Evolutionary conservation across 2,329 filamentous ascomycete genomes (phyloP).

Genomic region (Cadophora sp.): DNA sequence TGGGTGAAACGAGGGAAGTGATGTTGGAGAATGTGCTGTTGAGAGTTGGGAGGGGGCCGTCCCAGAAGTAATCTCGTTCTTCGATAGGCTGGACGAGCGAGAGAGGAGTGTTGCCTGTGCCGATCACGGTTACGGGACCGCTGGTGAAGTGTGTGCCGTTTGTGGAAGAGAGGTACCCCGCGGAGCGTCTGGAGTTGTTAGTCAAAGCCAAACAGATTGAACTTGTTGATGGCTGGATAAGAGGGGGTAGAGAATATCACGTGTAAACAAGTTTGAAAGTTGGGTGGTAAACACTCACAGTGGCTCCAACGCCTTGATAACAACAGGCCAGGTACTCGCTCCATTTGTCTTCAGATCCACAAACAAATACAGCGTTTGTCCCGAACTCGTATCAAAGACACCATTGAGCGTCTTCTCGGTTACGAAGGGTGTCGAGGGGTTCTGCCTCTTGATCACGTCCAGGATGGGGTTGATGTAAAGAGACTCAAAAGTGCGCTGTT

Average conservation of each 20-base stretch:
- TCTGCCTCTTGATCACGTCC: conserved; percentile 39
- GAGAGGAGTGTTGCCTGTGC: conserved; percentile 50
- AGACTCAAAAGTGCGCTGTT: conserved; percentile 37
- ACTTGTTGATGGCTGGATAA: too few species aligned
- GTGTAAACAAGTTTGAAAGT: conserved; percentile 24
- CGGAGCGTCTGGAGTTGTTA: conserved; percentile 30
- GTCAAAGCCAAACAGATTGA: not conserved
- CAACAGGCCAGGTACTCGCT: conserved; percentile 59
- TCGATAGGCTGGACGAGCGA: conserved; percentile 55
- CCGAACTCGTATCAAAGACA: conserved; percentile 62
- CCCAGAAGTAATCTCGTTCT: conserved; percentile 64
- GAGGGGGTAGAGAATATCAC: not conserved
- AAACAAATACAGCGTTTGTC: conserved; percentile 68
- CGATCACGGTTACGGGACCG: conserved; percentile 41
- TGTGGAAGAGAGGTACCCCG: conserved; percentile 44
- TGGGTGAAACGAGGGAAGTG: conserved; percentile 41
- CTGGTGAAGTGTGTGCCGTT: conserved; percentile 36
- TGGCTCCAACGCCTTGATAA: conserved; percentile 62
- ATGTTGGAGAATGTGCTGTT: conserved; percentile 40
- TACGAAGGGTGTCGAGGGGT: conserved; percentile 51
- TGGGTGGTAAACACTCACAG: conserved; percentile 54
- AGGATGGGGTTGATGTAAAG: conserved; percentile 43
- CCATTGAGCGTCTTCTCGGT: conserved; percentile 59
- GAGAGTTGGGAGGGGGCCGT: conserved; percentile 50
- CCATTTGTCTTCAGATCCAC: conserved; percentile 69